A percentile compares a stretch with the other conserved stretches of the same genome.
Conservation (phyloP, 2,329 filamentous ascomycete genomes). For the Pseudogymnoascus sp. region DNA sequence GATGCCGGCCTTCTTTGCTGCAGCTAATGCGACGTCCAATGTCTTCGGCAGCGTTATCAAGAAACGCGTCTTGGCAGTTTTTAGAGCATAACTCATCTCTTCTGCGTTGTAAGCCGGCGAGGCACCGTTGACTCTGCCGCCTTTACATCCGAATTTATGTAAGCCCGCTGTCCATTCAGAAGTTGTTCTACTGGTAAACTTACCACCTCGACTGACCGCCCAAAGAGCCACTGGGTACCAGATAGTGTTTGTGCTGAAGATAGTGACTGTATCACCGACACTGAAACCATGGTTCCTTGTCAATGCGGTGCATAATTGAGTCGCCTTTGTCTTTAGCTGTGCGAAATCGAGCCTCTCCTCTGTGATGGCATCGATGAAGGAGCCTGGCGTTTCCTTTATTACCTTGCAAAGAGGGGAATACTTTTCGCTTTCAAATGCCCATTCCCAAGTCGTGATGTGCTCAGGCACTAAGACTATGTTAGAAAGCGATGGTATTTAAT, state of each 20-base stretch:
- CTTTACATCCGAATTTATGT: conserved; percentile 10
- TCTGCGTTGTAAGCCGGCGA: conserved; percentile 58
- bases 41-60: conserved; percentile 47
- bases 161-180: too few species aligned
- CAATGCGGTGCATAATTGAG: conserved; percentile 51
- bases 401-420: conserved; percentile 34
- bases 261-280: conserved; percentile 46
- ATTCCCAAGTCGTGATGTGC: conserved; percentile 50
- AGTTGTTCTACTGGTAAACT: too few species aligned
- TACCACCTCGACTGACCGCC: conserved; percentile 37
- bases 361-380: conserved; percentile 50
- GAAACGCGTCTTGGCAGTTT: conserved; percentile 47
- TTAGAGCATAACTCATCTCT: conserved; percentile 58
- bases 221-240: conserved; percentile 60
- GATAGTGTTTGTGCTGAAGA: conserved; percentile 57
- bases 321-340: conserved; percentile 49
- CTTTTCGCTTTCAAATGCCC: conserved; percentile 46
- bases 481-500: neutral
- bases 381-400: conserved; percentile 11
- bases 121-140: conserved; percentile 51
- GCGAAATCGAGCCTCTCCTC: conserved; percentile 49
- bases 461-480: conserved; percentile 37
- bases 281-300: conserved; percentile 45
- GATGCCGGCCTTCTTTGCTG: conserved; percentile 46
- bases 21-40: conserved; percentile 45